A percentile compares a stretch with the other conserved stretches of the same genome.
phyloP scores from a whole-genome alignment of 2,329 filamentous ascomycete species.

The Colletotrichum australisinense region DNA sequence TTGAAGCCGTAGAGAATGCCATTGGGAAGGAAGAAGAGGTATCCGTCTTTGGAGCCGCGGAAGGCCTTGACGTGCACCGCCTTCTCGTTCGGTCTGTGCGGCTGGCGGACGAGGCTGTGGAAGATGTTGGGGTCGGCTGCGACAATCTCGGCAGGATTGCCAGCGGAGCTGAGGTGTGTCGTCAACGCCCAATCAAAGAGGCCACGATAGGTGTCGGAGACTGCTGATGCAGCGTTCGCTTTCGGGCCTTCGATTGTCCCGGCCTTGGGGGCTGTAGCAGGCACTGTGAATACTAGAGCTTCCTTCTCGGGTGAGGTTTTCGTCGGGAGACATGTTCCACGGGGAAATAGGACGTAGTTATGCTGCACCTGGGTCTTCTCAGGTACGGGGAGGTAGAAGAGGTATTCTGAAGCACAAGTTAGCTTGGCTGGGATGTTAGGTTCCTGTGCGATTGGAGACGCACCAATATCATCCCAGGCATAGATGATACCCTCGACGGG shows the following conservation, averaged over 20 bases:
- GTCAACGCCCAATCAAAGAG: slow-evolving; percentile 72
- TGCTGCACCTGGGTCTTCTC: slow-evolving; percentile 74
- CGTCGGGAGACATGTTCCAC: slow-evolving; percentile 63
- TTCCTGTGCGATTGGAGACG: slow-evolving; percentile 13
- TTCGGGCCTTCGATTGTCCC: slow-evolving; percentile 65
- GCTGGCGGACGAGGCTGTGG: slow-evolving; percentile 65
- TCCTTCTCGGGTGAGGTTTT: slow-evolving; percentile 60
- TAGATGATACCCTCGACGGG: slow-evolving; percentile 67
- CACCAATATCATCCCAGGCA: slow-evolving; percentile 72
- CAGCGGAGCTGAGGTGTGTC: slow-evolving; percentile 61
- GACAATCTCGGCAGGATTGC: slow-evolving; percentile 61
- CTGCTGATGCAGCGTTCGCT: slow-evolving; percentile 59
- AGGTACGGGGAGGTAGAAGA: slow-evolving; percentile 73
- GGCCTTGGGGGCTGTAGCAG: slow-evolving; percentile 69
- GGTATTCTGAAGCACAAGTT: slow-evolving; percentile 58
- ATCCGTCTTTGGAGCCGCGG: slow-evolving; percentile 76
- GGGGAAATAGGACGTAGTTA: slow-evolving; percentile 74
- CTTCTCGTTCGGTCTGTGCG: slow-evolving; percentile 69
- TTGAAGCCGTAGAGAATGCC: slow-evolving; percentile 79
- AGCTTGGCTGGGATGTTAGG: neutral
- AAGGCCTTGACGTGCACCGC: slow-evolving; percentile 76
- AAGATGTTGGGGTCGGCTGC: slow-evolving; percentile 67
- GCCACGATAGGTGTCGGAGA: slow-evolving; percentile 68
- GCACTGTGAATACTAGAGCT: slow-evolving; percentile 73
- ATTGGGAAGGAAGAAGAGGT: slow-evolving; percentile 73